phyloP scores from a whole-genome alignment of 495 filamentous ascomycete species.

The Margaritispora aquatica region DNA sequence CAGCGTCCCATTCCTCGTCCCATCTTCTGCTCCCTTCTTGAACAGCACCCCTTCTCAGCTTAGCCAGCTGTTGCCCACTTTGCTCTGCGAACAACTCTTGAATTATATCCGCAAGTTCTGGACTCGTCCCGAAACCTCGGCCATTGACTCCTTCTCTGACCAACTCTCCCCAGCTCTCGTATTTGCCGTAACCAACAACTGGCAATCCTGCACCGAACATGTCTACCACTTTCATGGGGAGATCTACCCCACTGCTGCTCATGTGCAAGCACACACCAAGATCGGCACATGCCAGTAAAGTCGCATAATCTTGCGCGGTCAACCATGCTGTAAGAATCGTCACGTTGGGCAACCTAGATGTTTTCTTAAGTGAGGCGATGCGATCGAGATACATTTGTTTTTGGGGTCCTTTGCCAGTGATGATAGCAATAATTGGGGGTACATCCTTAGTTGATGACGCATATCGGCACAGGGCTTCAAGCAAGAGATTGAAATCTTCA shows the following conservation, averaged over 20 bases:
- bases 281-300: slow-evolving; percentile 79
- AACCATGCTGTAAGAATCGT: slow-evolving; percentile 78
- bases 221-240: slow-evolving; percentile 99
- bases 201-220: slow-evolving; percentile 95
- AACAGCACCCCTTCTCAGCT: slow-evolving; percentile 63
- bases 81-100: slow-evolving; percentile 52
- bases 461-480: slow-evolving; percentile 75
- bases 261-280: slow-evolving; percentile 88
- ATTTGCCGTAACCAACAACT: slow-evolving; percentile 76
- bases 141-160: slow-evolving; percentile 84
- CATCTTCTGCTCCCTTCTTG: slow-evolving; percentile 74
- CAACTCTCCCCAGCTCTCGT: slow-evolving; percentile 81
- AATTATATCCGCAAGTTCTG: slow-evolving; percentile 53
- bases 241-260: slow-evolving; percentile 87
- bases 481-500: slow-evolving; percentile 87
- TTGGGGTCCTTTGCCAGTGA: slow-evolving; percentile 89
- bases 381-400: slow-evolving; percentile 64
- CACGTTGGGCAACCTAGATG: slow-evolving; percentile 58
- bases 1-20: slow-evolving; percentile 91
- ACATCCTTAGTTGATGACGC: slow-evolving; percentile 34
- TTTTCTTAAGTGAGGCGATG: slow-evolving; percentile 50
- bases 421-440: slow-evolving; percentile 71
- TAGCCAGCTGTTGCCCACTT: slow-evolving; percentile 43
- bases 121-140: slow-evolving; percentile 64
- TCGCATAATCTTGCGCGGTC: slow-evolving; percentile 74